These are phyloP conservation scores for Smallanthus sonchifolius DNA, from an alignment of 129 eudicot species.

Conservation along the genomic window DNA sequence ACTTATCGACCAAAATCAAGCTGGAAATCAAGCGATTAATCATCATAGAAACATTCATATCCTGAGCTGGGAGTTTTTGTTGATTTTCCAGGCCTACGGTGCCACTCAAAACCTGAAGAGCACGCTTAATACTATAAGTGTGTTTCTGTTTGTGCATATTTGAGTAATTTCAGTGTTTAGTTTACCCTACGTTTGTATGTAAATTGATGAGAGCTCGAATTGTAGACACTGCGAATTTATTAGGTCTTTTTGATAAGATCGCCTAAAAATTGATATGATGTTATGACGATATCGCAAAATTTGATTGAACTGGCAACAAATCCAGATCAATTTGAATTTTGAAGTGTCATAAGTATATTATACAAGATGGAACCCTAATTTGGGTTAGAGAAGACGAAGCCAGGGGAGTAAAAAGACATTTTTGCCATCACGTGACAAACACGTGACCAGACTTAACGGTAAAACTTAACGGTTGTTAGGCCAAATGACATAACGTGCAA, in stretches of 20 bases:
- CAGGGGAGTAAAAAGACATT: too few species aligned
- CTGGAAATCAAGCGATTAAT: conserved; percentile 24
- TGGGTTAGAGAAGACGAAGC: too few species aligned
- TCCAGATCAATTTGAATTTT: too few species aligned
- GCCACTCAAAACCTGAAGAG: conserved; percentile 95
- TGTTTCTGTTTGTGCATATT: background rate
- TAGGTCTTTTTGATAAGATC: background rate
- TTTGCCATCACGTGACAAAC: too few species aligned
- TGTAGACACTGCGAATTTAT: background rate
- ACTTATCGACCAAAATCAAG: conserved; percentile 25
- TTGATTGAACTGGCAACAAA: too few species aligned
- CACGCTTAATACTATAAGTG: conserved; percentile 73
- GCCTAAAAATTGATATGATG: too few species aligned
- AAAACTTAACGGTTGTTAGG: too few species aligned
- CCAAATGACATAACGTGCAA: too few species aligned
- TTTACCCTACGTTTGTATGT: background rate
- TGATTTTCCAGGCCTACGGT: conserved; percentile 87
- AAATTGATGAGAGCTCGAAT: background rate
- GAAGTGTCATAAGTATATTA: too few species aligned
- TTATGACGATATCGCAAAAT: too few species aligned
- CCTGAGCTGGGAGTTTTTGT: conserved; percentile 71
- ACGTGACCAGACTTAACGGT: too few species aligned
- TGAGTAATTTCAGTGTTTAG: background rate
- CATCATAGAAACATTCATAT: conserved; percentile 71
- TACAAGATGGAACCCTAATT: too few species aligned